Conservation (phyloP, 345 rosid genomes). For the Linum usitatissimum region DNA sequence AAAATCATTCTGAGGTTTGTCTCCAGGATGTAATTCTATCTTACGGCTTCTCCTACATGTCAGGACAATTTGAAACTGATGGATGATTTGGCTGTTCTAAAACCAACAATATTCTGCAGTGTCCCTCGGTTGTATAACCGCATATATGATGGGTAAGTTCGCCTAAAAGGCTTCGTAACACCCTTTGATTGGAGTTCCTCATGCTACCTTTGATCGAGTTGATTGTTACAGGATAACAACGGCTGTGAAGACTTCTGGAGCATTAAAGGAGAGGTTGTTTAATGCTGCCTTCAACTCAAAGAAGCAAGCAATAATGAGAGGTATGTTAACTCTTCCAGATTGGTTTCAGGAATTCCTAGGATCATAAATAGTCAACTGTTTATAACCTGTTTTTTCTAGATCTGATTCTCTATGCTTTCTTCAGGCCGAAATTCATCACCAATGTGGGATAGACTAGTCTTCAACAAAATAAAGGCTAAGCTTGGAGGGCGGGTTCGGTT, state of each 20-base stretch:
- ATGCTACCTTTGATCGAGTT: constrained; percentile 13
- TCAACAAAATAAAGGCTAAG: constrained; percentile 21
- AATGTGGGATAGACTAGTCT: constrained; percentile 23
- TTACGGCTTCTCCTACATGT: constrained; percentile 5
- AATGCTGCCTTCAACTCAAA: constrained; percentile 23
- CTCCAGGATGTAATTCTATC: neutral
- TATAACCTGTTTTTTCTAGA: too few relatives aligned
- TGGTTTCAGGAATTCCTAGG: neutral
- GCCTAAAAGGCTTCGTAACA: neutral
- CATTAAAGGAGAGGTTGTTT: constrained; percentile 18
- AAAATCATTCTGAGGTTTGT: neutral
- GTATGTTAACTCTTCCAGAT: constrained; percentile 11
- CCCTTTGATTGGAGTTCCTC: neutral
- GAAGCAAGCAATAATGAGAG: constrained; percentile 21
- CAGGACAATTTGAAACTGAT: constrained; percentile 25
- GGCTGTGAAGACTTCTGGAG: constrained; percentile 24
- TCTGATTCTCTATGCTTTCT: constrained; percentile 1
- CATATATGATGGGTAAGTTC: constrained; percentile 24
- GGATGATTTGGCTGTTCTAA: constrained; percentile 23
- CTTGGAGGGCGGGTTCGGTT: constrained; percentile 21
- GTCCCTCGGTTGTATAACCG: constrained; percentile 24
- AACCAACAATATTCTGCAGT: constrained; percentile 22
- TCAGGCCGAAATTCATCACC: constrained; percentile 19
- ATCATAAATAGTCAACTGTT: neutral
- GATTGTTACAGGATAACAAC: constrained; percentile 16